phyloP scores from a whole-genome alignment of 1,284 basidiomycete species.

The Sutorius eximius region DNA sequence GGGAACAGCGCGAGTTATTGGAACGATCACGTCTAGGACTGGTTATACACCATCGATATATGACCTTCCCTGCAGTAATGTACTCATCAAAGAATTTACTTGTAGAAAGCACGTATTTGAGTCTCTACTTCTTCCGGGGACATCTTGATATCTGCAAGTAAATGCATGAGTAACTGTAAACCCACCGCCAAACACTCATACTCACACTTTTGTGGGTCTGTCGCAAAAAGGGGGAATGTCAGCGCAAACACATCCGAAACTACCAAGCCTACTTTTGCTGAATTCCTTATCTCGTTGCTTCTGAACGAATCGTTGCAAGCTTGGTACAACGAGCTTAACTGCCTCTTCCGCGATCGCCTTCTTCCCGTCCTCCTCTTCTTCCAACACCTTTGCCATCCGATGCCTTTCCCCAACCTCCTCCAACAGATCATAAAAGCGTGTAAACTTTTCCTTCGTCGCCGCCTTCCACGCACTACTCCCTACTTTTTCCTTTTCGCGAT shows the following conservation, averaged over 20 bases:
- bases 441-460: slow-evolving; percentile 77
- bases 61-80: not conserved
- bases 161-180: slow-evolving; percentile 8
- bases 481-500: slow-evolving; percentile 56
- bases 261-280: slow-evolving; percentile 60
- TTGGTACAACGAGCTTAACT: slow-evolving; percentile 71
- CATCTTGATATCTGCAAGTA: slow-evolving; percentile 68
- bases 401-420: slow-evolving; percentile 78
- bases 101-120: slow-evolving; percentile 65
- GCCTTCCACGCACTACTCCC: slow-evolving; percentile 48
- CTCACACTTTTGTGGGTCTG: slow-evolving; percentile 81
- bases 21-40: too few species aligned
- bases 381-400: slow-evolving; percentile 62
- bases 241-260: not conserved
- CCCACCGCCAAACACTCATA: slow-evolving; percentile 10
- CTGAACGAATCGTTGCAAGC: slow-evolving; percentile 68
- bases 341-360: slow-evolving; percentile 66
- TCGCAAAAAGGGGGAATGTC: not conserved
- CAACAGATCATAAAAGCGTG: slow-evolving; percentile 71
- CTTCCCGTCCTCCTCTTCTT: slow-evolving; percentile 62
- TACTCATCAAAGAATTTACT: not conserved
- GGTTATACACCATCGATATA: not conserved
- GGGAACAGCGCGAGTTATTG: too few species aligned
- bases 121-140: slow-evolving; percentile 72
- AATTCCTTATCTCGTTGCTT: slow-evolving; percentile 77